Evolutionary conservation across 495 filamentous ascomycete genomes (phyloP), one percentile per base, ranked within the genome.

Genomic region (Delitschia confertaspora): DNA sequence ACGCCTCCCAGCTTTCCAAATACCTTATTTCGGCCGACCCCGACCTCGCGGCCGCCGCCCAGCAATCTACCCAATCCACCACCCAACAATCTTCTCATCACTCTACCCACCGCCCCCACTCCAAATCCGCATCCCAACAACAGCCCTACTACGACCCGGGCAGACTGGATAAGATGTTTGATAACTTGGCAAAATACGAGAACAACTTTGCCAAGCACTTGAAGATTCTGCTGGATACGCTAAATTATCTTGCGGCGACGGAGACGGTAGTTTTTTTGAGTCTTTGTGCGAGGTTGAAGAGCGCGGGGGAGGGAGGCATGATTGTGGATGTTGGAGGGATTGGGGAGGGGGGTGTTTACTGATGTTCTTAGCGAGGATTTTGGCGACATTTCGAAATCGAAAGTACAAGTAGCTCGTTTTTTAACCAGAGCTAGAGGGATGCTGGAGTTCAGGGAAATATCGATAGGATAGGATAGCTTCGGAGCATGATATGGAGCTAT

Each of bases 161-260:
- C 0, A 76, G 83, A 19, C 68, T 94, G 18, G 75, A 71, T 27
- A 88, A 89, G 54, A 74, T 96, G 23, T 79, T 83, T 32, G 87
- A 94, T 29, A 81, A 83, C 29, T 73, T 98, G 36, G 71, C 75
- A 45, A 80, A 86, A 64, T 95, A 91, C 65, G 91, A 96, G 60
- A 76, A 79, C 49, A 88, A 94, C 61, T 98, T 98, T 61, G 81
- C 78, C 41, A 70, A 85, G 26, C 88, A 95, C 64, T 63, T 98
- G 53, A 85, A 87, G 64, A 91, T 96, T 51, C 60, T 98, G 49
- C 71, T 95, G 36, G 89, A 95, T 63, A 85, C 85, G 34, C 65
- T 98, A 54, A 95, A 96, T 51, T 94, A 96, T 61, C 93, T 93
- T 52, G 91, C 91, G 1, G 89, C 88, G 0, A 98, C 91, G 2